Evolutionary conservation across 31 red algal genomes (phyloP).

Genomic region (Asparagopsis taxiformis): DNA sequence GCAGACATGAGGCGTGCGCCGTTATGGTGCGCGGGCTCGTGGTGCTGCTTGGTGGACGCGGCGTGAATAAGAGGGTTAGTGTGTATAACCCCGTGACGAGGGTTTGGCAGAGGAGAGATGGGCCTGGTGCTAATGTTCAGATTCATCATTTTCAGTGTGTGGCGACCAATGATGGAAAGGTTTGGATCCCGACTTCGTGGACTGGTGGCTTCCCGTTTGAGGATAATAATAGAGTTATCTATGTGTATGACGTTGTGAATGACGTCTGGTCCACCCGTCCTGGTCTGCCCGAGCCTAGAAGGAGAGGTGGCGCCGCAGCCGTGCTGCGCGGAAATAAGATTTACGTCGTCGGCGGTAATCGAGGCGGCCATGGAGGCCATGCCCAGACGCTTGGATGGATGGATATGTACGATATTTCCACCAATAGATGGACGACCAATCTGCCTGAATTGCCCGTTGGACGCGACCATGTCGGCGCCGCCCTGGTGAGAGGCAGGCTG

Average conservation of each 20-base stretch:
- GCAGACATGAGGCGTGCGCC: slow-evolving; percentile 22
- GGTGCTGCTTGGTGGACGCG: slow-evolving; percentile 27
- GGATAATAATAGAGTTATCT: background rate
- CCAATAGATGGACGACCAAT: background rate
- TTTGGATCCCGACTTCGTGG: slow-evolving; percentile 20
- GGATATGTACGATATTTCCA: slow-evolving; percentile 25
- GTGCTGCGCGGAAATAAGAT: slow-evolving; percentile 7
- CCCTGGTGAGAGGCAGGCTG: slow-evolving; percentile 12
- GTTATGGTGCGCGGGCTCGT: slow-evolving; percentile 9
- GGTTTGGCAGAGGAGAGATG: slow-evolving; percentile 3
- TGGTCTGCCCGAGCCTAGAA: background rate
- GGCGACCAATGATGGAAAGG: background rate
- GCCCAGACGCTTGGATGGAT: slow-evolving; percentile 7
- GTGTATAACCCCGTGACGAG: slow-evolving; percentile 18
- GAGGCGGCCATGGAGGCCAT: slow-evolving; percentile 20
- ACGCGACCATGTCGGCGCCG: slow-evolving; percentile 20
- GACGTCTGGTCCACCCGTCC: slow-evolving; percentile 22
- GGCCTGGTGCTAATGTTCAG: slow-evolving; percentile 3
- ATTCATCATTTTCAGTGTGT: slow-evolving; percentile 37
- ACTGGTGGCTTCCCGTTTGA: slow-evolving; percentile 28
- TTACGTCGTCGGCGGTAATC: slow-evolving; percentile 17
- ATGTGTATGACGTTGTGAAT: slow-evolving; percentile 13
- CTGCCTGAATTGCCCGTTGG: slow-evolving; percentile 23
- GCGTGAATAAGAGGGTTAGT: background rate
- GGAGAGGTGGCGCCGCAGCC: slow-evolving; percentile 10